Base-by-base conservation (phyloP, 441 rosid species). In the Raphanus hybrid region DNA sequence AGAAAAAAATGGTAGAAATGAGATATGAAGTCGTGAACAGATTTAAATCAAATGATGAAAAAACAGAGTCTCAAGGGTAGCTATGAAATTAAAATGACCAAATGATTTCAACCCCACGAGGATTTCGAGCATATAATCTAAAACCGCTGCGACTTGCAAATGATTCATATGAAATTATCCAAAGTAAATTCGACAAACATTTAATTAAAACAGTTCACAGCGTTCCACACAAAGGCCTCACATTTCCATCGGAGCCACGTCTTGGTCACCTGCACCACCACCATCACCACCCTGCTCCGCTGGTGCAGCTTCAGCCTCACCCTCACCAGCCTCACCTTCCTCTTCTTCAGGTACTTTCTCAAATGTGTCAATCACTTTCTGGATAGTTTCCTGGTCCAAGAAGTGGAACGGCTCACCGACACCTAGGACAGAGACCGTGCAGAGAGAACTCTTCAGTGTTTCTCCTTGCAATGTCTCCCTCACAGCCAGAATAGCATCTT, bases 401-500 rank as follows among this genome's bases (percentile, higher is more conserved):
- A 86, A 78, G 73, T 87, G 92, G 85, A 92, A 91, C 0, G 93
- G 70, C 75, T 94, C 97, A 43, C 86, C 91, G 5, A 83, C 89
- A 78, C 98, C 96, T 39, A 92, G 83, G 45, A 94, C 85, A 54
- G 97, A 88, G 14, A 92, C 80, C 2, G 96, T 94, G 87, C 97
- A 92, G 62, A 90, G 86, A 73, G 96, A 89, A 58, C 97, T 86
- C 84, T 86, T 90, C 43, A 92, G 88, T 7, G 88, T 87, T 86
- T 95, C 99, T 43, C 98, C 98, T 82, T 92, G 97, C 68, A 94
- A 59, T 71, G 97, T 92, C 83, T 94, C 98, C 78, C 97, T 89
- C 52, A 94, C 90, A 45, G 96, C 96, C 84, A 91, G 69, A 60
- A 94, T 86, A 12, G 98, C 97, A 75, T 94, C 97, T 83, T 90